Base-by-base conservation (phyloP, 106 monocot genomes). In the Apostasia shenzhenica region DNA sequence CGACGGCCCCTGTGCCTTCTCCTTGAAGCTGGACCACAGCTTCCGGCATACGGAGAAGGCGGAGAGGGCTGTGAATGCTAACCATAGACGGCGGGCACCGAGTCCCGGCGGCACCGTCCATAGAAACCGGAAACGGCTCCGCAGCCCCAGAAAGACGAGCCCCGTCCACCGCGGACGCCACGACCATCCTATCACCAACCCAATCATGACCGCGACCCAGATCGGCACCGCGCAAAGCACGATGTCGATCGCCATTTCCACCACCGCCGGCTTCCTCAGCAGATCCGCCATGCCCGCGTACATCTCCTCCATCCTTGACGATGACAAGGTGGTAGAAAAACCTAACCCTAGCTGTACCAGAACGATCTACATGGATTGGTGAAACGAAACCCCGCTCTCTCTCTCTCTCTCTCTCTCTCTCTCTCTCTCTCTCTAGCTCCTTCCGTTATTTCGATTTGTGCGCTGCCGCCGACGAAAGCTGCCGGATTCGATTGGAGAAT, bases 161-260 rank as follows among this genome's bases (percentile, higher is more conserved):
- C 95, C 95, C 55, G 95, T 89, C 95, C 95, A 95, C 41, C 95
- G 75, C 67, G 95, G 95, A 53, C 89, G 62, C 91, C 95, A 95
- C 14, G 95, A 86, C 95, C 95, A 95, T 13, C 95, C 95, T 71
- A 95, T 89, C 52, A 84, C 86, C 47, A 95, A 64, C 8, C 95
- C 95, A 72, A 95, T 95, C 95, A 89, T 92, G 45, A 95, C 91
- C 5, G 95, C 95, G 38, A 84, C 68, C 95, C 95, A 95, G 80
- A 95, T 92, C 86, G 91, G 91, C 55, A 95, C 95, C 10, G 84
- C 62, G 76, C 91, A 91, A 38, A 95, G 79, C 56, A 95, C 67
- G 12, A 92, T 53, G 76, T 95, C 95, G 49, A 95, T 61, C 66
- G 77, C 55, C 71, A 85, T 80, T 70, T 95, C 94, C 81, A 71